A percentile compares a stretch with the other conserved stretches of the same genome.
Evolutionary conservation across 768 basidiomycete genomes (phyloP).

Genomic region (Guyanaporus albipodus): DNA sequence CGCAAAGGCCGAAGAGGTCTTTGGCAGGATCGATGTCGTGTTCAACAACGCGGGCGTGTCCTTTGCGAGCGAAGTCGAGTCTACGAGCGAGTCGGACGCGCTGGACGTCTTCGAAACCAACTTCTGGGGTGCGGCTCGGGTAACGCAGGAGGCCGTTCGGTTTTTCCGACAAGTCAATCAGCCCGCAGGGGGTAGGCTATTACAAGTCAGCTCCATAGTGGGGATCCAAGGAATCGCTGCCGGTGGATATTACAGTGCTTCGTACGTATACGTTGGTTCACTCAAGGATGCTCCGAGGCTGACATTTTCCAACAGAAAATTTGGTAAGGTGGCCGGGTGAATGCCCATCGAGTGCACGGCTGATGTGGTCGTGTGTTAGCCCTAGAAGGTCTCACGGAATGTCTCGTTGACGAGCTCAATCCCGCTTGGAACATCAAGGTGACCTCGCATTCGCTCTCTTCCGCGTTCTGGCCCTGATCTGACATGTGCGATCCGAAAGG

Average conservation of each 20-base stretch:
- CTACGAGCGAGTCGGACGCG: conserved; percentile 26
- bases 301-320: conserved; percentile 7
- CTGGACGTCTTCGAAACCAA: conserved; percentile 34
- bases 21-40: conserved; percentile 37
- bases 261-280: conserved; percentile 10
- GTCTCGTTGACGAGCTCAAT: conserved; percentile 9
- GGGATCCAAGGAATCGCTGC: conserved; percentile 24
- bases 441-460: background rate
- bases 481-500: too few relatives aligned
- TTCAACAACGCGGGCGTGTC: conserved; percentile 34
- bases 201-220: conserved; percentile 36
- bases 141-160: conserved; percentile 28
- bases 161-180: conserved; percentile 38
- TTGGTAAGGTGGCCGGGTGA: conserved; percentile 5
- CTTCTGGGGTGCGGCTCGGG: conserved; percentile 34
- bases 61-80: conserved; percentile 35
- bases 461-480: too few relatives aligned
- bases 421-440: conserved; percentile 21
- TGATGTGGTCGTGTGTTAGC: conserved; percentile 5
- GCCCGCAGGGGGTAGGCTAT: conserved; percentile 36
- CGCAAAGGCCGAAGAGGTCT: conserved; percentile 18
- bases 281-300: background rate
- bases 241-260: conserved; percentile 24
- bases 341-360: background rate
- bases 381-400: conserved; percentile 16